These are phyloP conservation scores for Anastatica hierochuntica DNA, from an alignment of 345 rosid genomes.

Conservation along the genomic window DNA sequence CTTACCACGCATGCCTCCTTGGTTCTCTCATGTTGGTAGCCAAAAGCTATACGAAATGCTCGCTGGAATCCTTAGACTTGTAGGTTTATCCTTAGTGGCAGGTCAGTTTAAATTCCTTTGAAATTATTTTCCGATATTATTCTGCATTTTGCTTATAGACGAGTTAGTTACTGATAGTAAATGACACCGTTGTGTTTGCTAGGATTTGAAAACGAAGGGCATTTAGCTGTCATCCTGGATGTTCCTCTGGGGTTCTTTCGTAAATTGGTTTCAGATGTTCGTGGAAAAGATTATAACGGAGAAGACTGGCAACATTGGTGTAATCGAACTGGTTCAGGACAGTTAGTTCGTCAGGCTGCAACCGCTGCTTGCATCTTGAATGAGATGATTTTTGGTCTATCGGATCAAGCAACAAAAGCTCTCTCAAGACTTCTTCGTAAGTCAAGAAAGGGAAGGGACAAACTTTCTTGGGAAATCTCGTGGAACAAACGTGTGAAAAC, in stretches of 20 bases:
- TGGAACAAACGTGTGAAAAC: slow-evolving; percentile 31
- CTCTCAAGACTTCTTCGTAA: slow-evolving; percentile 48
- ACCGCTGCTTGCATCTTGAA: slow-evolving; percentile 76
- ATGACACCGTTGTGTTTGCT: slow-evolving; percentile 27
- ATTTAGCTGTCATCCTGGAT: slow-evolving; percentile 56
- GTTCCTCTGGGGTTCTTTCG: slow-evolving; percentile 59
- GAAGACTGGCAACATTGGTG: slow-evolving; percentile 88
- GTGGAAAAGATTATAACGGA: slow-evolving; percentile 45
- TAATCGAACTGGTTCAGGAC: slow-evolving; percentile 63
- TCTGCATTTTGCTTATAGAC: neutral
- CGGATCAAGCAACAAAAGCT: slow-evolving; percentile 46
- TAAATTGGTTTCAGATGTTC: slow-evolving; percentile 63
- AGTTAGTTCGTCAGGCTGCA: slow-evolving; percentile 68
- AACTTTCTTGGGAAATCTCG: slow-evolving; percentile 49
- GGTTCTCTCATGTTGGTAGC: slow-evolving; percentile 68
- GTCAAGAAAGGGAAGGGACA: slow-evolving; percentile 26
- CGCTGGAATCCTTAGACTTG: slow-evolving; percentile 76
- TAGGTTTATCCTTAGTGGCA: slow-evolving; percentile 75
- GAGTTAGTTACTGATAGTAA: slow-evolving; percentile 20
- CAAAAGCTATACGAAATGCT: slow-evolving; percentile 63
- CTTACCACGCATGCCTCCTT: slow-evolving; percentile 79
- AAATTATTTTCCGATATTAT: slow-evolving; percentile 9
- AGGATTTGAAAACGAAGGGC: slow-evolving; percentile 53
- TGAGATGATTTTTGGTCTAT: slow-evolving; percentile 82
- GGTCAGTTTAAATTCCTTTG: slow-evolving; percentile 45